phyloP scores from a whole-genome alignment of 176 grass and related monocot genomes.

The Hsuehochloa calcarea region DNA sequence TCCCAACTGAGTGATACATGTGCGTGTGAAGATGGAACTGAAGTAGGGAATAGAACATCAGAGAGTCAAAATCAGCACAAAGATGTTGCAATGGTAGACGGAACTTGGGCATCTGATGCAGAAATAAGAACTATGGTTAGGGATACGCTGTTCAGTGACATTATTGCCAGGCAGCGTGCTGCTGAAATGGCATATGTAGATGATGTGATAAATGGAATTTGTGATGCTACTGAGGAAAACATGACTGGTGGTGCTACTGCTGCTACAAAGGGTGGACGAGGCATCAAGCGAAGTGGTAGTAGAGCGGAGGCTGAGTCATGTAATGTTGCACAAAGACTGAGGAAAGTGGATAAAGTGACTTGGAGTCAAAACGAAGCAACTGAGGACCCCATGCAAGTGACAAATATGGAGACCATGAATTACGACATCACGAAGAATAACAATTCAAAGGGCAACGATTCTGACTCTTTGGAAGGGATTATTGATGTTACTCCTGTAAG shows the following conservation, averaged over 20 bases:
- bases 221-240: neutral
- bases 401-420: neutral
- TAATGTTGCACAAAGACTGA: neutral
- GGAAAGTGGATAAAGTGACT: neutral
- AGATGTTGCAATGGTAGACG: conserved; percentile 13
- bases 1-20: conserved; percentile 2
- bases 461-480: neutral
- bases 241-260: neutral
- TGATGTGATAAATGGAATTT: conserved; percentile 51
- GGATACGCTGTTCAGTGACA: conserved; percentile 54
- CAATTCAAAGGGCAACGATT: neutral
- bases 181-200: conserved; percentile 51
- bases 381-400: neutral
- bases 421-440: neutral
- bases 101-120: conserved; percentile 39
- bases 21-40: conserved; percentile 32
- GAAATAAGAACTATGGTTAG: conserved; percentile 65
- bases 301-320: conserved; percentile 17
- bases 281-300: conserved; percentile 19
- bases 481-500: conserved; percentile 25
- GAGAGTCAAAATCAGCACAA: neutral
- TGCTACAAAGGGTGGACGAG: conserved; percentile 4
- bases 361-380: neutral
- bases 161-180: conserved; percentile 40
- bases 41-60: conserved; percentile 14